A percentile compares a stretch with the other conserved stretches of the same genome.
These are phyloP conservation scores for Fraxinus americana DNA, from an alignment of 257 asterid species.

Conservation along the genomic window DNA sequence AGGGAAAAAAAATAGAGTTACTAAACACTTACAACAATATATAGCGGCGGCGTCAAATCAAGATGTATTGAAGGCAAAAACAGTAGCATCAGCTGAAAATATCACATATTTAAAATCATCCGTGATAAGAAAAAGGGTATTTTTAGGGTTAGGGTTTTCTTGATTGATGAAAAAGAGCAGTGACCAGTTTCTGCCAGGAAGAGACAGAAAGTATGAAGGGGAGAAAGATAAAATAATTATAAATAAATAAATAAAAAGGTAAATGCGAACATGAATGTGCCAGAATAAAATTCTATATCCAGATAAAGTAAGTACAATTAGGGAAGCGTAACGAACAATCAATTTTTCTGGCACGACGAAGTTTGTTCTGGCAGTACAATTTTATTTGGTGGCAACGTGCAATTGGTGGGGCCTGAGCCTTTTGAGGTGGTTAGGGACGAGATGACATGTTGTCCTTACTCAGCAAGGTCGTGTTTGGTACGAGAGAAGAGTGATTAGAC, in stretches of 20 bases:
- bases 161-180: background rate
- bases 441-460: no score
- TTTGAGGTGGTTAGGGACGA: no score
- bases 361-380: background rate
- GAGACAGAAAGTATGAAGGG: background rate
- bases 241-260: background rate
- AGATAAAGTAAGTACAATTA: background rate
- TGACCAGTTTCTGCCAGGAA: background rate
- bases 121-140: background rate
- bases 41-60: background rate
- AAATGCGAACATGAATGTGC: background rate
- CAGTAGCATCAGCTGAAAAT: background rate
- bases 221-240: background rate
- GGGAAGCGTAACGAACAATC: background rate
- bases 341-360: background rate
- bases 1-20: background rate
- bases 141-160: slow-evolving; percentile 6
- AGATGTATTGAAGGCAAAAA: background rate
- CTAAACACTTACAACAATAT: background rate
- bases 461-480: no score
- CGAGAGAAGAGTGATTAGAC: no score
- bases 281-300: background rate
- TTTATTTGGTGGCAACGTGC: background rate
- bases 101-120: background rate
- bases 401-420: no score